Evolutionary conservation across 2,329 filamentous ascomycete species (phyloP), one percentile per base, ranked within the genome.

Genomic region (Aureobasidium musti): DNA sequence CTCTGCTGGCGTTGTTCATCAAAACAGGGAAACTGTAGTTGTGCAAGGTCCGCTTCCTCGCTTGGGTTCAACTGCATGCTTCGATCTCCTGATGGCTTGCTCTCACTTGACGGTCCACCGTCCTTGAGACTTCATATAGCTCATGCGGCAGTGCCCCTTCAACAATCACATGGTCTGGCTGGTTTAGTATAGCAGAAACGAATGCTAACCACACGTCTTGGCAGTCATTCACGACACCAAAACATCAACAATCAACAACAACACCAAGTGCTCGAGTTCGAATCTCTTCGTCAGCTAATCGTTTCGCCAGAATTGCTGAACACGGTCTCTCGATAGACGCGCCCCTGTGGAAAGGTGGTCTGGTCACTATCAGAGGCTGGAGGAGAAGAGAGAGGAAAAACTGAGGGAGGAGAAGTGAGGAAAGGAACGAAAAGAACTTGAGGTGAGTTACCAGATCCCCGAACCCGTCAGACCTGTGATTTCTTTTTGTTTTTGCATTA

Each of bases 121-220:
- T n/a, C 49, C 17, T 33, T 17, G 1, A 33, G 0, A 19, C 49
- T 52, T 35, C 19, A 23, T 37, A 37, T n/a, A 35, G 8, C 28
- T 13, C 17, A 10, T 37, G 6, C 30, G 7, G 19, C 11, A 19
- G n/a, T n/a, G 14, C 17, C 7, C 11, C n/a, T 14, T 11, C 10
- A 37, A 21, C 30, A 53, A 53, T 53, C 50, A 53, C 50, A 53
- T 53, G 50, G 50, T 53, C 50, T 53, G 50, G 30, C 49, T 39
- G 49, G 14, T 33, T 41, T 53, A 53, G 26, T 28, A 53, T 33
- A 53, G 26, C 50, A 35, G 28, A 11, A 37, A 19, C 6, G 13
- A 2, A 37, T 17, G 50, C 50, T 53, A 53, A 53, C 30, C 50
- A 53, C 45, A 47, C 26, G 28, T 35, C 49, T 33, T 53, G 49